phyloP scores from a whole-genome alignment of 768 basidiomycete species.

The Leccinum variicolor region DNA sequence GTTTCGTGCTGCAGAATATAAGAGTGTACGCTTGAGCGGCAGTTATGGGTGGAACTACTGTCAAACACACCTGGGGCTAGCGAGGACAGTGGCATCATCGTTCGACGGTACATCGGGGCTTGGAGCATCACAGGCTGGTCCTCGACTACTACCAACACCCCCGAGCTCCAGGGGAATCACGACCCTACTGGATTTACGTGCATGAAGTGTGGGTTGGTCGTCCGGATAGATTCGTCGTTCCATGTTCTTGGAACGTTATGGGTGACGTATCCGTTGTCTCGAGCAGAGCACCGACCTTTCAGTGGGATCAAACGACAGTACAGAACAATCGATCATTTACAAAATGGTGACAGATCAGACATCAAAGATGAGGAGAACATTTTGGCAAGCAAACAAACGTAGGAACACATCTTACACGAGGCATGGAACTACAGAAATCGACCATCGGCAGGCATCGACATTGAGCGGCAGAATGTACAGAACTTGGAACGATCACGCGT shows the following conservation, averaged over 20 bases:
- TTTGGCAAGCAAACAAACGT: neutral
- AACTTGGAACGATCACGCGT: slow-evolving; percentile 8
- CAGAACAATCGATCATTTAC: neutral
- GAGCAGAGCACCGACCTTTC: neutral
- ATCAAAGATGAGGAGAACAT: no score
- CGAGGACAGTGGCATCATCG: neutral
- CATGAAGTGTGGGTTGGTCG: neutral
- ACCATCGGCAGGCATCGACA: slow-evolving; percentile 5
- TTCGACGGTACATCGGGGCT: neutral
- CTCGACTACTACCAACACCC: neutral
- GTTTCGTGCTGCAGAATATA: neutral
- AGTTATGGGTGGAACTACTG: neutral
- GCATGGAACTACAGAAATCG: slow-evolving; percentile 8
- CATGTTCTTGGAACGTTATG: no score
- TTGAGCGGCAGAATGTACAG: slow-evolving; percentile 1
- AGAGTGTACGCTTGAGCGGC: neutral
- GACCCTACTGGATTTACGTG: neutral
- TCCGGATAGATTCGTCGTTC: neutral
- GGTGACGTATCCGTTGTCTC: neutral
- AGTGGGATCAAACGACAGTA: neutral
- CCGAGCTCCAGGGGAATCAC: neutral
- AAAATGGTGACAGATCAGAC: neutral
- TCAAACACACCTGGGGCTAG: neutral
- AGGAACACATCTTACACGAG: neutral
- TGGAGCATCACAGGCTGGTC: neutral